A percentile compares a stretch with the other conserved stretches of the same genome.
These are phyloP conservation scores for Drechslerella coelobrocha DNA, from an alignment of 2,329 filamentous ascomycete genomes.

Conservation along the genomic window DNA sequence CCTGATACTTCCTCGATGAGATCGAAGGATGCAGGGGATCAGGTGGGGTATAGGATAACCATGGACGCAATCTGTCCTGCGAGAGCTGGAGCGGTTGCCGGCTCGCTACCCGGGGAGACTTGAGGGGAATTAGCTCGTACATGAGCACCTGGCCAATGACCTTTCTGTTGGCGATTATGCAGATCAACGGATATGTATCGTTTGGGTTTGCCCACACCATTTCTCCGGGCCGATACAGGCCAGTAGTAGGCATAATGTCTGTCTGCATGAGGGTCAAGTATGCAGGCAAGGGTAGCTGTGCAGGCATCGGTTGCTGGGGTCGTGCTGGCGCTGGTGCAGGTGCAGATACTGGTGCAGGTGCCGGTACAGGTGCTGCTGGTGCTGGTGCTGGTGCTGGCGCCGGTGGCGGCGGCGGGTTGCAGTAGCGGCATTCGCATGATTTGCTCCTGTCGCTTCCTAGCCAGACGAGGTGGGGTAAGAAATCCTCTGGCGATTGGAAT, in stretches of 20 bases:
- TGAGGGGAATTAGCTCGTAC: slow-evolving; percentile 43
- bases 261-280: slow-evolving; percentile 37
- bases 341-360: too few relatives aligned
- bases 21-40: slow-evolving; percentile 47
- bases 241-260: slow-evolving; percentile 32
- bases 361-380: too few relatives aligned
- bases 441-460: slow-evolving; percentile 34
- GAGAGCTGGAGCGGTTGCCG: slow-evolving; percentile 27
- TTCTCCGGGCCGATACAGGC: slow-evolving; percentile 42
- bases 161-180: slow-evolving; percentile 38
- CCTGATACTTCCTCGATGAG: slow-evolving; percentile 41
- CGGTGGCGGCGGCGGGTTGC: slow-evolving; percentile 8
- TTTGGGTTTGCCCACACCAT: slow-evolving; percentile 49
- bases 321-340: too few relatives aligned
- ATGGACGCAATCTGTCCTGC: slow-evolving; percentile 40
- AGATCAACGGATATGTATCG: slow-evolving; percentile 46
- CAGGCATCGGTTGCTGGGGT: slow-evolving; percentile 11
- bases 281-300: slow-evolving; percentile 24
- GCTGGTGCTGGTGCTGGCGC: too few relatives aligned
- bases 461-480: slow-evolving; percentile 43
- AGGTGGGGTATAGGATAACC: slow-evolving; percentile 49
- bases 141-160: slow-evolving; percentile 26
- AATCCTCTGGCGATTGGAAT: slow-evolving; percentile 42
- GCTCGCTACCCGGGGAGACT: slow-evolving; percentile 41
- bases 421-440: slow-evolving; percentile 30